These are phyloP conservation scores for Chaetomiaceae sp. DNA, from an alignment of 2,329 filamentous ascomycete genomes.

Conservation along the genomic window DNA sequence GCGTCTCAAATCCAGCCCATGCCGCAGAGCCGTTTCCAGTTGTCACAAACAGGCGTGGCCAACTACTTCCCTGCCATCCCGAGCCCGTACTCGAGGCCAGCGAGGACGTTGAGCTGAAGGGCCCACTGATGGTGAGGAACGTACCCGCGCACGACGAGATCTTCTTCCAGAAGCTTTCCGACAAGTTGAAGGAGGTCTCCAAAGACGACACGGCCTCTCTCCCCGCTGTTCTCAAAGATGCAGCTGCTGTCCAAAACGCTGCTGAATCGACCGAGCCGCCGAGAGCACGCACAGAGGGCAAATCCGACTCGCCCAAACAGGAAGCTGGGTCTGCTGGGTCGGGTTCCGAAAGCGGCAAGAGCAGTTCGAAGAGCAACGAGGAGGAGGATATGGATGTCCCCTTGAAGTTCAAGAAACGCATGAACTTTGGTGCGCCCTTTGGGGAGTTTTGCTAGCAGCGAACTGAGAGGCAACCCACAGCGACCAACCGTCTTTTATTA, in stretches of 20 bases:
- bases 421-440: conserved; percentile 46
- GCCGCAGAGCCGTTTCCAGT: conserved; percentile 22
- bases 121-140: conserved; percentile 51
- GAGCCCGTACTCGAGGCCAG: conserved; percentile 36
- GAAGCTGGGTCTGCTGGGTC: conserved; percentile 12
- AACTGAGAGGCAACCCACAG: no score
- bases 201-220: conserved; percentile 40
- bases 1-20: background rate
- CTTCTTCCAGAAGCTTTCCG: conserved; percentile 46
- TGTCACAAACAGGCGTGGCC: conserved; percentile 8
- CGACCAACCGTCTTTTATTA: background rate
- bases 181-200: conserved; percentile 48
- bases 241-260: conserved; percentile 2
- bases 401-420: conserved; percentile 41
- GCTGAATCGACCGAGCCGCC: background rate
- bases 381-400: conserved; percentile 40
- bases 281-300: background rate
- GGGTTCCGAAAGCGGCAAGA: conserved; percentile 24
- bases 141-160: conserved; percentile 52
- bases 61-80: conserved; percentile 16
- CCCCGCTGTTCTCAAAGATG: conserved; percentile 38
- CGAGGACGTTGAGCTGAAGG: conserved; percentile 44
- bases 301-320: background rate
- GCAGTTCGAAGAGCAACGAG: conserved; percentile 26
- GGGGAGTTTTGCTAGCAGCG: conserved; percentile 28